Evolutionary conservation across 2,329 filamentous ascomycete genomes (phyloP).

Genomic region (Penicillium decumbens): DNA sequence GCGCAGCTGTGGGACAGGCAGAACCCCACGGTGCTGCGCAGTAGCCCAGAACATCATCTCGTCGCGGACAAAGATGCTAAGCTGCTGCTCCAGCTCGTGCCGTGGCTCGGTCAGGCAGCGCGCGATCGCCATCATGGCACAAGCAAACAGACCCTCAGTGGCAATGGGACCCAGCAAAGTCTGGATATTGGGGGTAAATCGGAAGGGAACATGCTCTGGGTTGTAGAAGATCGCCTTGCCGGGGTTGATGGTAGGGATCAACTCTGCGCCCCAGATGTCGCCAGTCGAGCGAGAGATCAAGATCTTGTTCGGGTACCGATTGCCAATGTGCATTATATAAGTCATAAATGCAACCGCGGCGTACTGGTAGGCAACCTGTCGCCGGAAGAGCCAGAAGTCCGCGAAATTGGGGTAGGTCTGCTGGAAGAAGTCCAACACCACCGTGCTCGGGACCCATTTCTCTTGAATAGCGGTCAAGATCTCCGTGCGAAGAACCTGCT

Average conservation of each 20-base stretch:
- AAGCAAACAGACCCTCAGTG: slow-evolving; percentile 94
- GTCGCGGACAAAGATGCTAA: slow-evolving; percentile 91
- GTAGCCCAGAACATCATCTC: slow-evolving; percentile 98
- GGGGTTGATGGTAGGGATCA: slow-evolving; percentile 83
- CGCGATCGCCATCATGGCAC: slow-evolving; percentile 91
- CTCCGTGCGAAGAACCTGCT: slow-evolving; percentile 71
- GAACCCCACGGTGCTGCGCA: slow-evolving; percentile 62
- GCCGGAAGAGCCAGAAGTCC: slow-evolving; percentile 97
- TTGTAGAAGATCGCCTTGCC: slow-evolving; percentile 89
- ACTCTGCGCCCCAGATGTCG: slow-evolving; percentile 92
- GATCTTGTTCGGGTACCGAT: slow-evolving; percentile 92
- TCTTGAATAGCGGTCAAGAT: slow-evolving; percentile 94
- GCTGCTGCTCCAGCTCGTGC: slow-evolving; percentile 83
- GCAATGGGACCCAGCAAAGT: slow-evolving; percentile 93
- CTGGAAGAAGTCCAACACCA: slow-evolving; percentile 86
- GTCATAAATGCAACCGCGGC: slow-evolving; percentile 97
- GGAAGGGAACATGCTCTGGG: slow-evolving; percentile 92
- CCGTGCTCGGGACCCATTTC: slow-evolving; percentile 78
- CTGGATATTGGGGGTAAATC: slow-evolving; percentile 92
- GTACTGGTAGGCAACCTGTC: slow-evolving; percentile 93
- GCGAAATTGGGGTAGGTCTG: slow-evolving; percentile 79
- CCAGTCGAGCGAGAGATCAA: slow-evolving; percentile 82
- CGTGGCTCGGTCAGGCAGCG: slow-evolving; percentile 82
- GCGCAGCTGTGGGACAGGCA: slow-evolving; percentile 65
- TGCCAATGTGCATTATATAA: slow-evolving; percentile 95